Percentiles rank a stretch among this genome's conserved stretches.
These are phyloP conservation scores for Saturnispora besseyi DNA, from an alignment of 805 yeast species.

Conservation along the genomic window DNA sequence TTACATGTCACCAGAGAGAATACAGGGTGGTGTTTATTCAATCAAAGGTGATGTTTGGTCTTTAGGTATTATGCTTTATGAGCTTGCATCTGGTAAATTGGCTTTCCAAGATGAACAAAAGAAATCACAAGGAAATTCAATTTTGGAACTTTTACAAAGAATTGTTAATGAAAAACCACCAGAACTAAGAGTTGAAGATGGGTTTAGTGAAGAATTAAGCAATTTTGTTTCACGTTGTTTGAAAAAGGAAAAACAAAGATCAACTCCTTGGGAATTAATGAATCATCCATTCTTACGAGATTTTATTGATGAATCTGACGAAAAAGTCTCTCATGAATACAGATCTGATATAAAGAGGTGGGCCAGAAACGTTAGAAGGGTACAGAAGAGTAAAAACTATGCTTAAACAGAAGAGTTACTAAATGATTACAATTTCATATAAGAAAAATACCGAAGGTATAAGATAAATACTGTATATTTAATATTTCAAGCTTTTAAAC, in stretches of 20 bases:
- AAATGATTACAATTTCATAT: no score
- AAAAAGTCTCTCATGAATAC: slow-evolving; percentile 17
- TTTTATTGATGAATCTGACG: slow-evolving; percentile 23
- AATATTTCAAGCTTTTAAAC: slow-evolving; percentile 17
- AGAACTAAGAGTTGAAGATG: slow-evolving; percentile 35
- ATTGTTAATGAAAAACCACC: slow-evolving; percentile 94
- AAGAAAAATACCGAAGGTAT: slow-evolving; percentile 8
- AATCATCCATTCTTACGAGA: slow-evolving; percentile 27
- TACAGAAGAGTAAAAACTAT: slow-evolving; percentile 27
- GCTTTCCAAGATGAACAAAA: slow-evolving; percentile 55
- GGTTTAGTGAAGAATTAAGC: slow-evolving; percentile 46
- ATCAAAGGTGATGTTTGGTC: slow-evolving; percentile 99
- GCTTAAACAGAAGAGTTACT: no score
- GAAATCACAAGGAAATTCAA: slow-evolving; percentile 48
- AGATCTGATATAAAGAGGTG: slow-evolving; percentile 26
- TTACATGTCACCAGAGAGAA: slow-evolving; percentile 96
- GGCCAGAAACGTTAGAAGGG: slow-evolving; percentile 31
- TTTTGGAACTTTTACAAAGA: slow-evolving; percentile 80
- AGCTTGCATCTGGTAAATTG: slow-evolving; percentile 75
- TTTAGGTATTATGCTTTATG: slow-evolving; percentile 80
- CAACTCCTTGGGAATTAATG: slow-evolving; percentile 65
- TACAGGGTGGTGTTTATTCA: slow-evolving; percentile 88
- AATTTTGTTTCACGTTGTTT: slow-evolving; percentile 68
- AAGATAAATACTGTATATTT: background rate
- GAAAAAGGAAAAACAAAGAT: slow-evolving; percentile 62